A percentile compares a stretch with the other conserved stretches of the same genome.
Conservation (phyloP, 208 protist genomes). For the Herpetomonas tarakana region DNA sequence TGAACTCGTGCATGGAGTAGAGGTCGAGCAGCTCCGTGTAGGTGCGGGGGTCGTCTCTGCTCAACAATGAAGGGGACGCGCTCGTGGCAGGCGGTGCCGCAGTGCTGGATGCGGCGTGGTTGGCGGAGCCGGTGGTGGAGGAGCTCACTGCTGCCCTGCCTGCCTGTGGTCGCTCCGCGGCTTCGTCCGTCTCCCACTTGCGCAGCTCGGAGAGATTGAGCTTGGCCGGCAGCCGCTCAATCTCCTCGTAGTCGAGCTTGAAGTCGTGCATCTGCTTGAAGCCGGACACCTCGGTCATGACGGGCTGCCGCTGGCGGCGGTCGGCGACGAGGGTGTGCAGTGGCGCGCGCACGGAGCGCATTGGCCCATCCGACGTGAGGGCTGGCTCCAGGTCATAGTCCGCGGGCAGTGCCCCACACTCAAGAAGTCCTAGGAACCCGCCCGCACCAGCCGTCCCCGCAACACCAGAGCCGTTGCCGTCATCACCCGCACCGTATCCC, state of each 20-base stretch:
- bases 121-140: neutral
- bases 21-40: constrained; percentile 91
- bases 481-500: too few relatives aligned
- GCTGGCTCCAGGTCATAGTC: constrained; percentile 58
- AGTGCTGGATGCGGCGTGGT: neutral
- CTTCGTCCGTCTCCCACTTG: constrained; percentile 64
- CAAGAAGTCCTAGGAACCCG: constrained; percentile 42
- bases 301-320: constrained; percentile 8
- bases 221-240: constrained; percentile 68
- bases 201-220: constrained; percentile 73
- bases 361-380: constrained; percentile 54
- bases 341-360: constrained; percentile 37
- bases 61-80: neutral
- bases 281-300: constrained; percentile 70
- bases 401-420: constrained; percentile 33
- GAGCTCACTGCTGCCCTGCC: neutral
- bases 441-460: too few relatives aligned
- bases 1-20: constrained; percentile 95
- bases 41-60: constrained; percentile 73
- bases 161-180: neutral
- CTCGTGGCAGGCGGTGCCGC: neutral
- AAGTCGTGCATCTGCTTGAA: constrained; percentile 54
- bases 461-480: too few relatives aligned
- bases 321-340: constrained; percentile 22
- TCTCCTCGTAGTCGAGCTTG: constrained; percentile 68